Conservation (phyloP, 441 rosid genomes). For the Adansonia grandidieri region DNA sequence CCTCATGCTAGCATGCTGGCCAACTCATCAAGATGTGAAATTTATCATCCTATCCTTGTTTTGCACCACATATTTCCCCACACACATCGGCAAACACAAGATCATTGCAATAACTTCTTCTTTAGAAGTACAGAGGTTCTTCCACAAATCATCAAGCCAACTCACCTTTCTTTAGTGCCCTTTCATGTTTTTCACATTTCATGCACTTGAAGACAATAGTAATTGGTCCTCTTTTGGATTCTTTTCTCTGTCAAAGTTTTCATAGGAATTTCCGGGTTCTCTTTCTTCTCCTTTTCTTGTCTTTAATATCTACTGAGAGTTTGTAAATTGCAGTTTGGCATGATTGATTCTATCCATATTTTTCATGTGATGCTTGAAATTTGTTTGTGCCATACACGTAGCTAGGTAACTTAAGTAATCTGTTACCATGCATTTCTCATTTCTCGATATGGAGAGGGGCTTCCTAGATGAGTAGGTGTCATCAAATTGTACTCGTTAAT, state of each 20-base stretch:
- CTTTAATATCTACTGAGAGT: constrained; percentile 10
- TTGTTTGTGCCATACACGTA: neutral
- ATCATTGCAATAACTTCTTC: constrained; percentile 18
- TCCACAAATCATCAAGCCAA: constrained; percentile 14
- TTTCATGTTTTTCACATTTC: constrained; percentile 12
- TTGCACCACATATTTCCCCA: constrained; percentile 27
- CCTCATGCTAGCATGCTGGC: constrained; percentile 32
- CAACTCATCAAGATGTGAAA: constrained; percentile 35
- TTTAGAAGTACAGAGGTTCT: constrained; percentile 18
- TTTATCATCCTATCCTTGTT: constrained; percentile 27
- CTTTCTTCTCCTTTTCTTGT: constrained; percentile 5
- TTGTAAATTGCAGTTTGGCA: constrained; percentile 17
- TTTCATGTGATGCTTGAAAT: constrained; percentile 24
- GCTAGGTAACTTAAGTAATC: neutral
- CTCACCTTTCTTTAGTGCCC: constrained; percentile 28
- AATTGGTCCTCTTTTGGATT: constrained; percentile 32
- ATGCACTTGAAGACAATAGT: constrained; percentile 17
- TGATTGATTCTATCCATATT: constrained; percentile 5
- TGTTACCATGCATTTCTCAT: neutral
- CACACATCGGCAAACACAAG: constrained; percentile 11
- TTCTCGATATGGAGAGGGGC: neutral
- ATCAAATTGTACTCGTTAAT: neutral
- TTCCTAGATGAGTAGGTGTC: neutral
- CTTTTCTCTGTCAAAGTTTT: constrained; percentile 16
- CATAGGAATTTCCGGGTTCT: constrained; percentile 23